Percentiles rank a stretch among this genome's conserved stretches.
phyloP scores from a whole-genome alignment of 1,284 basidiomycete species.

The Sanguinoderma infundibulare region DNA sequence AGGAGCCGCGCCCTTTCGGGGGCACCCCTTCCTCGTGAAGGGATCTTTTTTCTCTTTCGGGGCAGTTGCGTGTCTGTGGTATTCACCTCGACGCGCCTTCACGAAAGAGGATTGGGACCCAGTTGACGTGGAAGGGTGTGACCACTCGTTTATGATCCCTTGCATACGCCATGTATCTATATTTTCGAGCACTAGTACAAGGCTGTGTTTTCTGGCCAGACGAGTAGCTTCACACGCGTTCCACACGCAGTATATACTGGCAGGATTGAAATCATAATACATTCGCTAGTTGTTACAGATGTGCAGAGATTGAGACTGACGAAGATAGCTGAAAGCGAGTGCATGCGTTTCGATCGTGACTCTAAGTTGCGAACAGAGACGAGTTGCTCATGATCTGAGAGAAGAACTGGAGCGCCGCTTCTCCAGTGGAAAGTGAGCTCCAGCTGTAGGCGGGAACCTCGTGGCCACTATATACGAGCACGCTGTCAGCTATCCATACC shows the following conservation, averaged over 20 bases:
- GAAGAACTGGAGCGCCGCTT: conserved; percentile 34
- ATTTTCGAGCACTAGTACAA: too few relatives aligned
- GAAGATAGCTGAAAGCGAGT: too few relatives aligned
- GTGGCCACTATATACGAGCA: conserved; percentile 26
- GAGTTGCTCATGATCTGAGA: conserved; percentile 33
- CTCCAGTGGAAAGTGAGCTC: conserved; percentile 27
- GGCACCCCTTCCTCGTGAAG: background rate
- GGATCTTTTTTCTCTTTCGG: background rate
- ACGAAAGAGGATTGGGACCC: background rate
- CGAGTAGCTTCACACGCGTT: too few relatives aligned
- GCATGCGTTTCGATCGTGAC: too few relatives aligned
- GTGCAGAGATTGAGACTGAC: too few relatives aligned
- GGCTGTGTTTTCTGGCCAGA: too few relatives aligned
- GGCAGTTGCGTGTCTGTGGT: background rate
- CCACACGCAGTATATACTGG: too few relatives aligned
- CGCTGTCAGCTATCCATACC: background rate
- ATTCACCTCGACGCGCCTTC: background rate
- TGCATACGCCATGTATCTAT: too few relatives aligned
- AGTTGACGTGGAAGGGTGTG: too few relatives aligned
- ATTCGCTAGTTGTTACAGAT: too few relatives aligned
- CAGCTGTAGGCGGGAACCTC: conserved; percentile 33
- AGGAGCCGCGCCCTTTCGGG: background rate
- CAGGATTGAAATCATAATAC: too few relatives aligned
- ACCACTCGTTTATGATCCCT: too few relatives aligned
- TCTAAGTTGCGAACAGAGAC: conserved; percentile 27